A percentile compares a stretch with the other conserved stretches of the same genome.
Conservation (phyloP, 225 moss, liverwort and hornwort genomes). For the Pseudoscleropodium purum region DNA sequence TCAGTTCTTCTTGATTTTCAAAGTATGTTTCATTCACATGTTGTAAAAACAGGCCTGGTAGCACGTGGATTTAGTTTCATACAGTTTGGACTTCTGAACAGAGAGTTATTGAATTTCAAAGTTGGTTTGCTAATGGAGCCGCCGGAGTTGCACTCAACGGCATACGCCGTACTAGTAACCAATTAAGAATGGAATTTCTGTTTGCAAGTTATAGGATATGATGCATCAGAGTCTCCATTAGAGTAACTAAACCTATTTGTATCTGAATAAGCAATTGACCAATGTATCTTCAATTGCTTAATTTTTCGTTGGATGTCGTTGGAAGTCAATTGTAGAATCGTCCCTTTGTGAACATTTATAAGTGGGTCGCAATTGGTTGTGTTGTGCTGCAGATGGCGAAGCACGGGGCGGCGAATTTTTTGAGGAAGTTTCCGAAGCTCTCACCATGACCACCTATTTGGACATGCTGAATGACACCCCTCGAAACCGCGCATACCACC, state of each 20-base stretch:
- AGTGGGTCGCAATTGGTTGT: not conserved
- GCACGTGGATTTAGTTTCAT: not conserved
- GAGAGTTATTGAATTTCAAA: not conserved
- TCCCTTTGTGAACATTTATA: not conserved
- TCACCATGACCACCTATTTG: conserved; percentile 74
- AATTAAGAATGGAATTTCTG: not conserved
- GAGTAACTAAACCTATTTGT: not conserved
- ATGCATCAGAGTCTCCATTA: not conserved
- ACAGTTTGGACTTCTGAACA: not conserved
- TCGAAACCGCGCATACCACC: conserved; percentile 59
- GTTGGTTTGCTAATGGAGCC: not conserved
- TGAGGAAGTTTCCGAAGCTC: conserved; percentile 42
- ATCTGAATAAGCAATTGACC: not conserved
- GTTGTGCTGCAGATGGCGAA: conserved; percentile 26
- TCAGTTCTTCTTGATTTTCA: not conserved
- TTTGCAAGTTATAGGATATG: not conserved
- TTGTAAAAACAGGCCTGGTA: not conserved
- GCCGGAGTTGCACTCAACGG: not conserved
- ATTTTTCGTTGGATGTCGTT: not conserved
- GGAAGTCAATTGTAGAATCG: not conserved
- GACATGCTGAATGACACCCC: conserved; percentile 78
- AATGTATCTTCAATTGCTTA: not conserved
- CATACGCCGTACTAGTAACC: not conserved
- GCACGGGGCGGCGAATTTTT: conserved; percentile 2
- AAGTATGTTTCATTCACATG: not conserved